Percentiles rank a stretch among this genome's conserved stretches.
These are phyloP conservation scores for Carex scoparia DNA, from an alignment of 176 grass and related monocot genomes.

Conservation along the genomic window DNA sequence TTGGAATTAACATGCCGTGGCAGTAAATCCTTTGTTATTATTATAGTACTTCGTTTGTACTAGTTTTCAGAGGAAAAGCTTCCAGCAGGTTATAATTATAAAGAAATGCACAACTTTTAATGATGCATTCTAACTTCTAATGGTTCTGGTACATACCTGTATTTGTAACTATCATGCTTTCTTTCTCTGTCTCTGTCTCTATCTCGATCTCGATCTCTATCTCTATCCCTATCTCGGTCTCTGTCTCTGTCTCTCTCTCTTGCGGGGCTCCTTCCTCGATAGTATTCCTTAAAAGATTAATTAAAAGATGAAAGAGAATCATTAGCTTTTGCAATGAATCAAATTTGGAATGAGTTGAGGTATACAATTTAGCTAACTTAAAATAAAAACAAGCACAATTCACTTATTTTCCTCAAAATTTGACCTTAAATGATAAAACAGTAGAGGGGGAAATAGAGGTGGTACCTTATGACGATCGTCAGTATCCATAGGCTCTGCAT, in stretches of 20 bases:
- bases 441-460: background rate
- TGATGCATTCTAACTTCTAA: background rate
- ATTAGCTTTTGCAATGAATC: background rate
- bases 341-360: background rate
- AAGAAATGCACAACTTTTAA: background rate
- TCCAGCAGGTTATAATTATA: constrained; percentile 29
- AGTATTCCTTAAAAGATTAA: constrained; percentile 39
- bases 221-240: background rate
- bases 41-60: constrained; percentile 14
- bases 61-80: constrained; percentile 34
- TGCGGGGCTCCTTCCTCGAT: constrained; percentile 66
- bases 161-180: constrained; percentile 44
- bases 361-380: background rate
- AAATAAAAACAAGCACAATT: background rate
- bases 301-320: background rate
- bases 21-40: constrained; percentile 41
- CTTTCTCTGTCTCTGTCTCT: constrained; percentile 55
- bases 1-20: constrained; percentile 68
- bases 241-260: constrained; percentile 54
- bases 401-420: background rate
- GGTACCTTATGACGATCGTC: constrained; percentile 53
- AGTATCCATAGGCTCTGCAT: constrained; percentile 47
- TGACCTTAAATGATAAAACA: background rate
- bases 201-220: constrained; percentile 38
- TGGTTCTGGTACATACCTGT: constrained; percentile 25